Conservation (phyloP, 352 stramenopile species). For the Pythium phragmitis region DNA sequence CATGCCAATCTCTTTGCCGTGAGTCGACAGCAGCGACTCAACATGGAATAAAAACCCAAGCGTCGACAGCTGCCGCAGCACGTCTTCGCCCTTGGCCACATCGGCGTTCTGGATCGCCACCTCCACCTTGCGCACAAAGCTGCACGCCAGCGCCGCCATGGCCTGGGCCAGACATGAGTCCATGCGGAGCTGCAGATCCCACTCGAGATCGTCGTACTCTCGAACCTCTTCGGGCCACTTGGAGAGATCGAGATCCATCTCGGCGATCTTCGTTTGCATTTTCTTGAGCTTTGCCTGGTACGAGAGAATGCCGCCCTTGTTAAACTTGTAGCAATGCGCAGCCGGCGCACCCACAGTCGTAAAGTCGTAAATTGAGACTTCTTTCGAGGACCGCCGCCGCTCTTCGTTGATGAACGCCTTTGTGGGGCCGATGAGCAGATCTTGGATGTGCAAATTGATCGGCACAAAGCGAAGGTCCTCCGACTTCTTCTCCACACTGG, state of each 20-base stretch:
- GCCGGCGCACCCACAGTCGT: constrained; percentile 80
- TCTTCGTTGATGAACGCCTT: constrained; percentile 87
- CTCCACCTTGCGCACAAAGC: constrained; percentile 86
- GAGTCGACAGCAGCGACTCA: constrained; percentile 93
- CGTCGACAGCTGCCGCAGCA: constrained; percentile 79
- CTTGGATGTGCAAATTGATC: constrained; percentile 88
- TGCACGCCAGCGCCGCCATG: constrained; percentile 66
- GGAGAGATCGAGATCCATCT: constrained; percentile 63
- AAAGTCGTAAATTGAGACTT: constrained; percentile 84
- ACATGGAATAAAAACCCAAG: constrained; percentile 89
- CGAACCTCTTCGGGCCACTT: constrained; percentile 83
- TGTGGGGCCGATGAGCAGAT: constrained; percentile 78
- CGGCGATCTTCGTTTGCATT: constrained; percentile 69
- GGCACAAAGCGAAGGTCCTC: constrained; percentile 80
- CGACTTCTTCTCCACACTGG: constrained; percentile 86
- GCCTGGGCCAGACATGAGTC: constrained; percentile 80
- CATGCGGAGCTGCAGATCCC: constrained; percentile 85
- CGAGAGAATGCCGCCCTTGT: constrained; percentile 81
- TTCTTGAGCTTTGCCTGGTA: constrained; percentile 80
- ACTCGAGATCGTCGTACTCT: constrained; percentile 84
- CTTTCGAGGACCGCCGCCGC: constrained; percentile 67
- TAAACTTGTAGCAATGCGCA: constrained; percentile 88
- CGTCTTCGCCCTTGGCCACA: constrained; percentile 69
- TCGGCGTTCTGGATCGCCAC: constrained; percentile 81
- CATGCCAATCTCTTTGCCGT: constrained; percentile 96